phyloP scores from a whole-genome alignment of 768 basidiomycete genomes.

The Chalciporus pseudorubinellus region DNA sequence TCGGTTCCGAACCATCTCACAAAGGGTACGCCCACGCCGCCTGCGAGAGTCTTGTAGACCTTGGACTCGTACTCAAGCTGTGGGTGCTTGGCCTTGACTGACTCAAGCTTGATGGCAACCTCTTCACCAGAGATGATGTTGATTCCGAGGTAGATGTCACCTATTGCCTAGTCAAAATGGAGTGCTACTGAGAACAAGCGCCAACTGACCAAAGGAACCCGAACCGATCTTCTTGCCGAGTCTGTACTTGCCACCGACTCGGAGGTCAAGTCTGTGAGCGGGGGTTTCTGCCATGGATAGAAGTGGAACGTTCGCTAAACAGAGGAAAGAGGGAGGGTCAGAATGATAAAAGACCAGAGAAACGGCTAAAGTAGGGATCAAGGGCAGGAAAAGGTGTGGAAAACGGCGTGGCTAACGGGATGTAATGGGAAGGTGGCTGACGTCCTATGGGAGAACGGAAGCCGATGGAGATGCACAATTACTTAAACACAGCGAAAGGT shows the following conservation, averaged over 20 bases:
- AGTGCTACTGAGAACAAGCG: background rate
- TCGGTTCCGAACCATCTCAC: slow-evolving; percentile 94
- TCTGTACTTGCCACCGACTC: slow-evolving; percentile 93
- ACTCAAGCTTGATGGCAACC: slow-evolving; percentile 99
- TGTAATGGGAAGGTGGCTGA: slow-evolving; percentile 39
- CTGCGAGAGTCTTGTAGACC: slow-evolving; percentile 96
- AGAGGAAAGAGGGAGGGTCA: slow-evolving; percentile 13
- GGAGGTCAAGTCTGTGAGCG: slow-evolving; percentile 73
- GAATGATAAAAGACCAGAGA: slow-evolving; percentile 12
- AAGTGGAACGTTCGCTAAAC: slow-evolving; percentile 10
- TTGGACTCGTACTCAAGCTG: slow-evolving; percentile 98
- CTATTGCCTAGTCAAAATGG: slow-evolving; percentile 39
- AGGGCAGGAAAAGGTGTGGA: slow-evolving; percentile 31
- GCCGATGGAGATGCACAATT: slow-evolving; percentile 1
- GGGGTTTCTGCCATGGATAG: slow-evolving; percentile 70
- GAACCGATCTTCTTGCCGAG: slow-evolving; percentile 99
- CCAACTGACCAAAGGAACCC: slow-evolving; percentile 86
- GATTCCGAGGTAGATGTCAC: slow-evolving; percentile 98
- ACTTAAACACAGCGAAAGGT: background rate
- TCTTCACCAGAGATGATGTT: slow-evolving; percentile 99
- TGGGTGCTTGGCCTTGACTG: slow-evolving; percentile 99
- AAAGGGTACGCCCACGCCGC: slow-evolving; percentile 98
- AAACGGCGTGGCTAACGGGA: slow-evolving; percentile 26
- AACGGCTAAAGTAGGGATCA: slow-evolving; percentile 21
- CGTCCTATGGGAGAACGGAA: slow-evolving; percentile 16